These are phyloP conservation scores for Agrocybe praecox DNA, from an alignment of 768 basidiomycete genomes.

Conservation along the genomic window DNA sequence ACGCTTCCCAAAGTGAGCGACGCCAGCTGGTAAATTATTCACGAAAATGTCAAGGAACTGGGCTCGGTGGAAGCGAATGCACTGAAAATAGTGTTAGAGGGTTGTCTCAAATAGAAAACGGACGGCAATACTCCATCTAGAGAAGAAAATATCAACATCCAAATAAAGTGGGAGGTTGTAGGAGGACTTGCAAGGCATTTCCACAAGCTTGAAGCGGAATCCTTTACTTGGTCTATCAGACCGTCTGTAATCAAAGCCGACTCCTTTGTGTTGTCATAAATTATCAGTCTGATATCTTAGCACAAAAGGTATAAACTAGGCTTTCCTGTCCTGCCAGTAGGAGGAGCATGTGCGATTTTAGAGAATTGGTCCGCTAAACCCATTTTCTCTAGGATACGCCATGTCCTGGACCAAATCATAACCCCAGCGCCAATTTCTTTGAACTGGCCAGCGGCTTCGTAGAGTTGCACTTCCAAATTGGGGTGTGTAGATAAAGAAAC, in stretches of 20 bases:
- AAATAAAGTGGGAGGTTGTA: not conserved
- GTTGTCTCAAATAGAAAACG: not conserved
- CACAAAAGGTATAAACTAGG: not conserved
- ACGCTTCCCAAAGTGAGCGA: slow-evolving; percentile 41
- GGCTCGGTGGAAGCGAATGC: slow-evolving; percentile 50
- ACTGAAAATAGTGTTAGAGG: slow-evolving; percentile 15
- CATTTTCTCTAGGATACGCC: slow-evolving; percentile 44
- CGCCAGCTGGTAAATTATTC: slow-evolving; percentile 30
- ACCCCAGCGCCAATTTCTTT: slow-evolving; percentile 53
- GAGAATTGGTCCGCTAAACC: slow-evolving; percentile 36
- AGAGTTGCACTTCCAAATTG: slow-evolving; percentile 42
- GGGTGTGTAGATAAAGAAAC: slow-evolving; percentile 40
- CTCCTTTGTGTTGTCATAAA: slow-evolving; percentile 23
- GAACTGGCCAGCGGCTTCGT: slow-evolving; percentile 49
- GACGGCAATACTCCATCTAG: slow-evolving; percentile 28
- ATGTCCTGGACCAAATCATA: slow-evolving; percentile 48
- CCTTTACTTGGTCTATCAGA: slow-evolving; percentile 43
- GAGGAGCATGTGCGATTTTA: slow-evolving; percentile 34
- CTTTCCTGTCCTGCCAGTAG: slow-evolving; percentile 31
- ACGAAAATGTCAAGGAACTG: slow-evolving; percentile 47
- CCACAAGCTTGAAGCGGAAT: slow-evolving; percentile 38
- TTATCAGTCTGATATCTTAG: not conserved
- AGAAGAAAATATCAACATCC: not conserved
- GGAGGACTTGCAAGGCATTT: slow-evolving; percentile 39
- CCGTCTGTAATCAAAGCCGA: slow-evolving; percentile 48